Conservation (phyloP, 176 grass and related monocot genomes). For the Microstegium vimineum region DNA sequence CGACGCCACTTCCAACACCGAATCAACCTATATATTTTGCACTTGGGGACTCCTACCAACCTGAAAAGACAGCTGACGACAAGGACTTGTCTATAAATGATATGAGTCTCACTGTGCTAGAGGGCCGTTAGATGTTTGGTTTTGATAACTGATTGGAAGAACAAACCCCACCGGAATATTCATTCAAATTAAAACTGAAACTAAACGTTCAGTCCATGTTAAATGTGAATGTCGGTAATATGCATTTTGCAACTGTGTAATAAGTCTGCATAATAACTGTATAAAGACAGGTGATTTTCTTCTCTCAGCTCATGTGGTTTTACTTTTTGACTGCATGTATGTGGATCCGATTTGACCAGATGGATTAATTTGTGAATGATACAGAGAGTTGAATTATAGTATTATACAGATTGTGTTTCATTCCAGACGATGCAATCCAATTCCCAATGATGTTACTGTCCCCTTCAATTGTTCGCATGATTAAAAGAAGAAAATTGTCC, state of each 20-base stretch:
- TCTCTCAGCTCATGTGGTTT: neutral
- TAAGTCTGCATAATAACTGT: neutral
- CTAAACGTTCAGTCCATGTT: neutral
- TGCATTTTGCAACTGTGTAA: neutral
- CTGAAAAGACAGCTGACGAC: neutral
- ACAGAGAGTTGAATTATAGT: neutral
- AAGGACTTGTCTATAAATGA: neutral
- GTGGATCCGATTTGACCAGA: neutral
- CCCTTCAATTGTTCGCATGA: neutral
- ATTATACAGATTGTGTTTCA: neutral
- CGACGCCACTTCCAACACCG: neutral
- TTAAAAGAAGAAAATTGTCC: neutral
- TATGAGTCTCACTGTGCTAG: neutral
- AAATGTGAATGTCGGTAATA: neutral
- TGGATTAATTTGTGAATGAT: neutral
- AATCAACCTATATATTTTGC: conserved; percentile 24
- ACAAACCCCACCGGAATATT: neutral
- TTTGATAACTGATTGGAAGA: neutral
- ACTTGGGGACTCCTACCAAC: neutral
- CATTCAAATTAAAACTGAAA: neutral
- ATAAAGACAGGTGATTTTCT: neutral
- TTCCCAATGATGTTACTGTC: neutral
- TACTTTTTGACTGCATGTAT: neutral
- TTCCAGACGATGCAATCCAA: neutral
- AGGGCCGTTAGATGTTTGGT: neutral